Evolutionary conservation across 176 grass and related monocot species (phyloP).

Genomic region (Chrysopogon serrulatus): DNA sequence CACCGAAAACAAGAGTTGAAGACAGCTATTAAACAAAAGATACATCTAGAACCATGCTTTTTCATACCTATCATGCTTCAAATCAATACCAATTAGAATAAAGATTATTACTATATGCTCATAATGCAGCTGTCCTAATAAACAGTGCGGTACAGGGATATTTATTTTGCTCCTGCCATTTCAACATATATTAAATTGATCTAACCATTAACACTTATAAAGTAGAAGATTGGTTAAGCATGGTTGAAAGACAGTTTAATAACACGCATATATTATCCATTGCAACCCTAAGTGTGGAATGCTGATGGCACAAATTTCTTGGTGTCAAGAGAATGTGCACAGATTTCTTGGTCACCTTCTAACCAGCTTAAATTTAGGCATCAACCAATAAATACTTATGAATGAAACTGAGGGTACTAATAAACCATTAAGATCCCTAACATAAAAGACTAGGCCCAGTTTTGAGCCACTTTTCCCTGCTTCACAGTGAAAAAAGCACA

Average conservation of each 20-base stretch:
- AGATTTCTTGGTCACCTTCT: neutral
- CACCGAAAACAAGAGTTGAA: neutral
- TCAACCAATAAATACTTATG: neutral
- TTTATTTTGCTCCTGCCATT: neutral
- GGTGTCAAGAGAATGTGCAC: neutral
- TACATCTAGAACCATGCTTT: neutral
- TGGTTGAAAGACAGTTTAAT: neutral
- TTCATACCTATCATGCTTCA: neutral
- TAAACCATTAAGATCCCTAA: neutral
- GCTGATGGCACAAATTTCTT: neutral
- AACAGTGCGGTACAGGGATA: neutral
- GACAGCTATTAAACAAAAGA: neutral
- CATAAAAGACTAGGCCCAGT: no score
- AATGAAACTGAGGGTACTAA: slow-evolving; percentile 1
- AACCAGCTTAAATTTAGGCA: neutral
- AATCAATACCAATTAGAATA: neutral
- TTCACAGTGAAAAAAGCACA: no score
- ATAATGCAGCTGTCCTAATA: neutral
- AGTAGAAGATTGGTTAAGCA: neutral
- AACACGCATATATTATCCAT: neutral
- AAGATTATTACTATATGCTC: neutral
- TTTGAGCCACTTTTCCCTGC: no score
- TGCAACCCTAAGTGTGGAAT: neutral
- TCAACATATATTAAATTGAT: slow-evolving; percentile 1
- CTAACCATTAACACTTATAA: neutral